phyloP scores from a whole-genome alignment of 2,329 filamentous ascomycete genomes.

The Sporothrix protearum region DNA sequence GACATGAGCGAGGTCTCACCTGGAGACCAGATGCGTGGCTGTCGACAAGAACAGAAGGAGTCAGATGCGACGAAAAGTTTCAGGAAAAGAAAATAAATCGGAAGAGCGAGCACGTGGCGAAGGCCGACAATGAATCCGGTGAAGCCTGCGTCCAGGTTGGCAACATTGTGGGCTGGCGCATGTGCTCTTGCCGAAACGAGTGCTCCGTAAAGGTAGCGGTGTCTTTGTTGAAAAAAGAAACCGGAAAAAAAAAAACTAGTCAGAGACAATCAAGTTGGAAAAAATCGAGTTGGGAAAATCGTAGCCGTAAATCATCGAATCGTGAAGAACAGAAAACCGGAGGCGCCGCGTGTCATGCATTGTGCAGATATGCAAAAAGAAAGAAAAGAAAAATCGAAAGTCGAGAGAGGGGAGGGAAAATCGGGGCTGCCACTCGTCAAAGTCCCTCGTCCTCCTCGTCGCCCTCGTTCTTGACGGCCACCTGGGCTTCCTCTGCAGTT shows the following conservation, averaged over 20 bases:
- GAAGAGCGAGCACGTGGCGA: background rate
- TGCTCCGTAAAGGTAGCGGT: too few relatives aligned
- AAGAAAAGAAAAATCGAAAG: background rate
- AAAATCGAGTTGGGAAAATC: background rate
- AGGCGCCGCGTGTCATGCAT: background rate
- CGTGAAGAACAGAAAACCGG: background rate
- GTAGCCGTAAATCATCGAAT: background rate
- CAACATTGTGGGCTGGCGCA: background rate
- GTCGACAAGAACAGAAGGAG: background rate
- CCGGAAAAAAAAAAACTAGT: background rate
- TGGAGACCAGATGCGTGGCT: background rate
- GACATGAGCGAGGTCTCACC: background rate
- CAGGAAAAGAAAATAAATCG: background rate
- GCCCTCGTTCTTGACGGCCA: background rate
- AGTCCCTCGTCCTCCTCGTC: background rate
- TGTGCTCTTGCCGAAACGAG: background rate
- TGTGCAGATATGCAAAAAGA: background rate
- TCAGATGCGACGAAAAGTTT: background rate
- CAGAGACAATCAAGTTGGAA: background rate
- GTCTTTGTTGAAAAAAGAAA: too few relatives aligned
- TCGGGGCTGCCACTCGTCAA: background rate
- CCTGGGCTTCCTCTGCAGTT: background rate
- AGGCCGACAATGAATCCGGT: background rate
- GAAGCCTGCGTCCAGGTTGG: too few relatives aligned
- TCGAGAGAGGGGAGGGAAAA: background rate